A percentile compares a stretch with the other conserved stretches of the same genome.
Conservation (phyloP, 2,329 filamentous ascomycete species). For the Botrytis tulipae region DNA sequence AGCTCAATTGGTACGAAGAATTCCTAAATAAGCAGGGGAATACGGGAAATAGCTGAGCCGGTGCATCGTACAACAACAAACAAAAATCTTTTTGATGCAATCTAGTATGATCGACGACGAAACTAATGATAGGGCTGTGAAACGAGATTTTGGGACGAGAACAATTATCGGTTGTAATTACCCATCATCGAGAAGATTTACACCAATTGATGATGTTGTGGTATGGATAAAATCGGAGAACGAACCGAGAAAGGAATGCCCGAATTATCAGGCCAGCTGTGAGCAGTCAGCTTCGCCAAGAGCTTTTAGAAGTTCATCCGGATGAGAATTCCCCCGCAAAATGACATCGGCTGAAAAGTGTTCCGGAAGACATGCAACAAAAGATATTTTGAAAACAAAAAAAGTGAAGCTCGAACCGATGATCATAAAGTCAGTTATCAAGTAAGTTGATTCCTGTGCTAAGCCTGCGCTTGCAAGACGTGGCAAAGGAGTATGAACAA, state of each 20-base stretch:
- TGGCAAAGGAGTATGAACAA: neutral
- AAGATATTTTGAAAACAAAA: neutral
- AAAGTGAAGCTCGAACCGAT: neutral
- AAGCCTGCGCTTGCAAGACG: neutral
- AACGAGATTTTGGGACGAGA: neutral
- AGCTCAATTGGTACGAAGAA: neutral
- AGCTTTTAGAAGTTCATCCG: conserved; percentile 10
- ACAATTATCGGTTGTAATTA: neutral
- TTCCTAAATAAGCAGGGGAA: neutral
- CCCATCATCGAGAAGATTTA: neutral
- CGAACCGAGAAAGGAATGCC: neutral
- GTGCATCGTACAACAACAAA: neutral
- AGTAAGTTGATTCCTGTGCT: neutral
- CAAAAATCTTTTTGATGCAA: neutral
- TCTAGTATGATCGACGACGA: neutral
- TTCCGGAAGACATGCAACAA: conserved; percentile 22
- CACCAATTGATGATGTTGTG: neutral
- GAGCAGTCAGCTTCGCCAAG: conserved; percentile 14
- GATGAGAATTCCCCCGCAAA: conserved; percentile 18
- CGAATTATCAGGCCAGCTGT: neutral
- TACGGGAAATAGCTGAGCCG: conserved; percentile 10
- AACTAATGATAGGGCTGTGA: neutral
- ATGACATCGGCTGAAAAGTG: conserved; percentile 18
- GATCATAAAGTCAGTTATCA: neutral
- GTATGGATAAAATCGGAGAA: conserved; percentile 1